Percentiles rank a stretch among this genome's conserved stretches.
Conservation (phyloP, 805 yeast genomes). For the Dipodascopsis tothii region DNA sequence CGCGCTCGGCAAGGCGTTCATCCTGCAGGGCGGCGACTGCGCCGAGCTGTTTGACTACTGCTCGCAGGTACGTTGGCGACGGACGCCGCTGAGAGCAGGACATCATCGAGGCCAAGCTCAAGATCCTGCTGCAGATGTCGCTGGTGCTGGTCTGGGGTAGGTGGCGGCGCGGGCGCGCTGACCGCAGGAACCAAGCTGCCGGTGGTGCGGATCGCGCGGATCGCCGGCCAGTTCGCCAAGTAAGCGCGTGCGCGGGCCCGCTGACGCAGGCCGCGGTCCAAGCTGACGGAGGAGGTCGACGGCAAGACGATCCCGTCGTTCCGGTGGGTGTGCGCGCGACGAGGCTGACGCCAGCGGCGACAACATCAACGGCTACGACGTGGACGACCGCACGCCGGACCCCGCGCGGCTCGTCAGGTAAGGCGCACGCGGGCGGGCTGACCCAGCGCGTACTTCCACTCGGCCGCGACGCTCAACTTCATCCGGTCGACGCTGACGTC, state of each 20-base stretch:
- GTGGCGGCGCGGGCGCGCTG: background rate
- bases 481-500: slow-evolving; percentile 32
- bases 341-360: slow-evolving; percentile 33
- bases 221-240: slow-evolving; percentile 42
- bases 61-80: slow-evolving; percentile 19
- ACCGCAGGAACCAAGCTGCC: slow-evolving; percentile 33
- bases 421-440: background rate
- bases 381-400: slow-evolving; percentile 35
- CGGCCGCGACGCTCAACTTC: slow-evolving; percentile 39
- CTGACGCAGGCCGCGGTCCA: slow-evolving; percentile 33
- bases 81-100: slow-evolving; percentile 4
- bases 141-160: slow-evolving; percentile 38
- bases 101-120: slow-evolving; percentile 36
- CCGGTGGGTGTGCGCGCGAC: slow-evolving; percentile 19
- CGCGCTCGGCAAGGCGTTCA: slow-evolving; percentile 38
- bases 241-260: background rate
- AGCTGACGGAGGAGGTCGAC: slow-evolving; percentile 36
- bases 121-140: slow-evolving; percentile 38
- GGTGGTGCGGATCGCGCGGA: slow-evolving; percentile 36
- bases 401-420: slow-evolving; percentile 34
- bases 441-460: slow-evolving; percentile 37
- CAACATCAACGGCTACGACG: slow-evolving; percentile 38
- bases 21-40: slow-evolving; percentile 41
- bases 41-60: slow-evolving; percentile 41
- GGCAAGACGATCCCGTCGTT: slow-evolving; percentile 37